Evolutionary conservation across 225 moss, liverwort and hornwort species (phyloP), one percentile per base, ranked within the genome.

Genomic region (Asterella californica): DNA sequence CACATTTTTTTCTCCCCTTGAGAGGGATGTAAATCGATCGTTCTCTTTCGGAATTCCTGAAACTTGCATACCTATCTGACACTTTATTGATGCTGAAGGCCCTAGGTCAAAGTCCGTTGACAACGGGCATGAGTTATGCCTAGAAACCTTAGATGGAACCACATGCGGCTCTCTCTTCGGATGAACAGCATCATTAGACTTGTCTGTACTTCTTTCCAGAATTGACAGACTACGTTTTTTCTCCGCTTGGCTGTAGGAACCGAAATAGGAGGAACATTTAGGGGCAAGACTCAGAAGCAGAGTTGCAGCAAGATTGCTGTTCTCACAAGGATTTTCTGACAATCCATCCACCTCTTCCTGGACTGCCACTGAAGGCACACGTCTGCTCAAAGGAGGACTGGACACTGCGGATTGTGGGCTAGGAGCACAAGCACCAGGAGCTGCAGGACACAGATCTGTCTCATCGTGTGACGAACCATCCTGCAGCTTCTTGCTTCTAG

Each of bases 271-370:
- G 76, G 76, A 61, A 76, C 57, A 22, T 62, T 62, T 57, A 55
- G 76, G 76, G n/a, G 76, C 76, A 76, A 76, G 76, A 61, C 75
- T 75, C 59, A 76, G 76, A 37, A 76, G 76, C 42, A 76, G 15
- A 59, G 57, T 76, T 76, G 76, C 76, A 61, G 76, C 76, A 62
- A 76, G 61, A 45, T n/a, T 76, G 38, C 76, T 76, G 60, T 76
- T 76, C 21, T 76, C 76, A 76, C 62, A 62, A 62, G 34, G 76
- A 76, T 60, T 62, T 62, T 42, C 76, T 61, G 61, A 62, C 12
- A 62, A 46, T 21, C 62, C 61, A 62, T 76, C 76, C 76, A 59
- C 36, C 6, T 76, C 62, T 59, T 38, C 61, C 61, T 61, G 57
- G 76, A 61, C 37, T 76, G 61, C 76, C 38, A 45, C 55, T 22